Conservation (phyloP, 768 basidiomycete species). For the Agrocybe pediades region DNA sequence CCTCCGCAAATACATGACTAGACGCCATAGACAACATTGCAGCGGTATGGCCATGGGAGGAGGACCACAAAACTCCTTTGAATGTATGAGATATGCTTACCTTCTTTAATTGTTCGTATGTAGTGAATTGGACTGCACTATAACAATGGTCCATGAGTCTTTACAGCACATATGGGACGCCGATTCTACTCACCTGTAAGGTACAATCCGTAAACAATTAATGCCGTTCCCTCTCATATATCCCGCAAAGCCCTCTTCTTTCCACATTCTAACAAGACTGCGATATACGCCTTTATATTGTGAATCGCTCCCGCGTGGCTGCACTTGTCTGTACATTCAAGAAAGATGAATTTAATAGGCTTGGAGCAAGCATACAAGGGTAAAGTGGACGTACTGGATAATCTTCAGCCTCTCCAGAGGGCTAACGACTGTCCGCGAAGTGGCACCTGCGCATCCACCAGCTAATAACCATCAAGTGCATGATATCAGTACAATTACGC, state of each 20-base stretch:
- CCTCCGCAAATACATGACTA: neutral
- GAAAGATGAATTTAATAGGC: conserved; percentile 7
- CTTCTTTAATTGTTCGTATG: conserved; percentile 91
- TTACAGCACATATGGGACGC: conserved; percentile 16
- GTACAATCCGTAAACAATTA: conserved; percentile 91
- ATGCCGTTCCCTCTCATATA: conserved; percentile 93
- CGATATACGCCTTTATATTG: conserved; percentile 87
- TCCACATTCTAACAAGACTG: conserved; percentile 87
- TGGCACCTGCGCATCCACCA: conserved; percentile 61
- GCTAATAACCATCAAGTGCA: conserved; percentile 31
- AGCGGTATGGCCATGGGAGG: neutral
- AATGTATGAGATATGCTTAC: conserved; percentile 34
- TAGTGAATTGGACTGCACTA: conserved; percentile 83
- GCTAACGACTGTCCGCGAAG: conserved; percentile 89
- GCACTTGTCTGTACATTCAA: conserved; percentile 75
- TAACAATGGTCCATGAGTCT: conserved; percentile 3
- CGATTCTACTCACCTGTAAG: conserved; percentile 60
- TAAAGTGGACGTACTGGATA: conserved; percentile 83
- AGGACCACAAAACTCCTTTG: neutral
- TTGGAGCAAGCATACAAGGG: neutral
- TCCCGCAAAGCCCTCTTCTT: conserved; percentile 90
- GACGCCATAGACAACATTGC: no score
- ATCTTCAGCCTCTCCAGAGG: conserved; percentile 95
- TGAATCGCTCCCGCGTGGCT: conserved; percentile 58
- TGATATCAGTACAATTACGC: conserved; percentile 1